Base-by-base conservation (phyloP, 2,329 filamentous ascomycete species). In the Raffaelea ambrosiae region DNA sequence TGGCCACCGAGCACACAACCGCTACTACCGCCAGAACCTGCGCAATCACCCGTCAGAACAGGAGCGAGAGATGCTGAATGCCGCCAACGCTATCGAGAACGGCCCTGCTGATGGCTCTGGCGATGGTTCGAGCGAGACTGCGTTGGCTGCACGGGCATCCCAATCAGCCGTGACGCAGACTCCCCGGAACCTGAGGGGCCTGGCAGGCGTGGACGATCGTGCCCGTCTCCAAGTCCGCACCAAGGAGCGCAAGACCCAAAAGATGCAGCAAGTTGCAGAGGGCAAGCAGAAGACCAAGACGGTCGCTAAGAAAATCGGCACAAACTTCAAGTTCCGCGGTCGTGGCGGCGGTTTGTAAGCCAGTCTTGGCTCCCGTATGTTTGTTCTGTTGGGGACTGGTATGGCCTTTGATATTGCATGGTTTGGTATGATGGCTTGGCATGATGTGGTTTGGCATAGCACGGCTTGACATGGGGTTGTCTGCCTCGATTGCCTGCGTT, bases 21-120 rank as follows among this genome's bases (percentile, higher is more conserved):
- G 79, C 56, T 97, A 97, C 68, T 98, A 83, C 70, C 83, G 88
- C 51, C 93, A 98, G 69, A 97, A 97, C 66, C 73, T 98, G 40
- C 82, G 85, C 65, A 86, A 81, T 64, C 84, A 95, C 63, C 89
- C 89, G 2, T 83, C 86, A 3, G 70, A 82, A 0, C 84, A 86
- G 50, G 89, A 95, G 66, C 54, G 51, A 13, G 45, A 51, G 10
- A 47, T 29, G 31, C 47, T 35, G 16, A 49, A 50, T 10, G 47
- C 39, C 14, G 50, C 49, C 13, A 42, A 48, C 5, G 47, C 21
- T 5, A 18, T 41, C 38, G 44, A 19, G 9, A 23, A 22, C 44
- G 26, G 18, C 20, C 33, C 18, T 38, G 35, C 16, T 11, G 48
- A 18, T 33, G 19, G 16, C 31, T 9, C 9, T 38, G 41, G n/a